Base-by-base conservation (phyloP, 2,329 filamentous ascomycete species). In the Talaromyces verruculosus region DNA sequence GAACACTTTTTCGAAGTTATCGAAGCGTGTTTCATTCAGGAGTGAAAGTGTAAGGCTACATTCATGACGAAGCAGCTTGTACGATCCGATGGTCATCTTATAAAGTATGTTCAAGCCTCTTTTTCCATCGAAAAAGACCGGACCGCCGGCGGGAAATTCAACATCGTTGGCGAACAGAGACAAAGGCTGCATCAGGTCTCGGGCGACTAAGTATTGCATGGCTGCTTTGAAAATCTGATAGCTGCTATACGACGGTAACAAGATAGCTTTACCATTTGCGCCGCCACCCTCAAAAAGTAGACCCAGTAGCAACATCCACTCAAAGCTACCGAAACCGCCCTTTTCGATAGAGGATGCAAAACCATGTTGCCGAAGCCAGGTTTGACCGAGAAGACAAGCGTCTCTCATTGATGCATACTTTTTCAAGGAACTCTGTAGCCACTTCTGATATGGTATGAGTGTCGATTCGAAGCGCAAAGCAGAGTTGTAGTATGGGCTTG, bases 211-310 rank as follows among this genome's bases (percentile, higher is more conserved):
- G 70, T 94, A 95, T 74, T 97, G 94, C n/a, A 99, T 81, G 1
- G 89, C 88, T 2, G 92, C 93, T 78, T 97, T 98, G 84, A 99
- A 97, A 53, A 98, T 84, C 77, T 98, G 94, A 28, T 94, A 95
- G 77, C 90, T 91, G 80, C 91, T 97, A 72, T 97, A 90, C 7
- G 91, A 91, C 5, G 87, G 84, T 5, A 93, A 92, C 17, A 98
- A 83, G 5, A 91, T 80, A 1, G 90, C 85, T 69, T 88, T 86
- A 1, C 91, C 90, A 67, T 89, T 89, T 6, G 87, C 85, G 6
- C 89, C 90, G 30, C 91, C 91, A n/a, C 87, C 87, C 76, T 92
- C 88, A 49, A 98, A 83, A 1, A 98, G 81, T 15, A 97, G 82
- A 37, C 93, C 91, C 74, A 93, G 86, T 59, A 95, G 81, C n/a